These are phyloP conservation scores for Saccharomyces mikatae DNA, from an alignment of 805 yeast species.

Conservation along the genomic window DNA sequence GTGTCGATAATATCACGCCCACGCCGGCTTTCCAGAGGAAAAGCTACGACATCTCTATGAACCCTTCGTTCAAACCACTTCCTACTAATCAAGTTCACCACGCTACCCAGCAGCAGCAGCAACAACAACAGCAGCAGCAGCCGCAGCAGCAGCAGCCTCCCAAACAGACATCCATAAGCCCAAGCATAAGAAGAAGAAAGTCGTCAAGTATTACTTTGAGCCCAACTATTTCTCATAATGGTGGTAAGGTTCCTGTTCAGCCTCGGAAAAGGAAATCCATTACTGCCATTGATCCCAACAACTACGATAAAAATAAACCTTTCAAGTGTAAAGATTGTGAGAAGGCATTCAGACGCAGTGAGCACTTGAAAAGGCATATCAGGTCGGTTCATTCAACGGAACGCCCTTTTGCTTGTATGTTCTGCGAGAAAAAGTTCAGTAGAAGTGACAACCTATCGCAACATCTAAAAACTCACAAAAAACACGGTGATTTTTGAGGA, in stretches of 20 bases:
- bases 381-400: conserved; percentile 57
- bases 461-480: conserved; percentile 49
- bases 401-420: conserved; percentile 51
- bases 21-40: conserved; percentile 8
- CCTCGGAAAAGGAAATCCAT: background rate
- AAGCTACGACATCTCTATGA: conserved; percentile 8
- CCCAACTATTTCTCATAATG: background rate
- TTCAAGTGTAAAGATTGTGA: conserved; percentile 34
- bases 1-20: conserved; percentile 9
- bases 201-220: conserved; percentile 7
- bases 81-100: background rate
- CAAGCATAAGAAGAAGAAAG: conserved; percentile 6
- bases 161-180: background rate
- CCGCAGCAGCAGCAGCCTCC: background rate
- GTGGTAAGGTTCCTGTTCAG: background rate
- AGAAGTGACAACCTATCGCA: conserved; percentile 61
- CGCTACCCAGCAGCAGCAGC: background rate
- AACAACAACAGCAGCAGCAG: background rate
- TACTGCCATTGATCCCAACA: background rate
- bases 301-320: conserved; percentile 29
- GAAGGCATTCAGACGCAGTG: conserved; percentile 50
- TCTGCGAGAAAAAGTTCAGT: conserved; percentile 55
- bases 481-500: conserved; percentile 28
- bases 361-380: conserved; percentile 60
- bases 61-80: conserved; percentile 5